These are phyloP conservation scores for Eutrema yunnanense DNA, from an alignment of 345 rosid genomes.

Conservation along the genomic window DNA sequence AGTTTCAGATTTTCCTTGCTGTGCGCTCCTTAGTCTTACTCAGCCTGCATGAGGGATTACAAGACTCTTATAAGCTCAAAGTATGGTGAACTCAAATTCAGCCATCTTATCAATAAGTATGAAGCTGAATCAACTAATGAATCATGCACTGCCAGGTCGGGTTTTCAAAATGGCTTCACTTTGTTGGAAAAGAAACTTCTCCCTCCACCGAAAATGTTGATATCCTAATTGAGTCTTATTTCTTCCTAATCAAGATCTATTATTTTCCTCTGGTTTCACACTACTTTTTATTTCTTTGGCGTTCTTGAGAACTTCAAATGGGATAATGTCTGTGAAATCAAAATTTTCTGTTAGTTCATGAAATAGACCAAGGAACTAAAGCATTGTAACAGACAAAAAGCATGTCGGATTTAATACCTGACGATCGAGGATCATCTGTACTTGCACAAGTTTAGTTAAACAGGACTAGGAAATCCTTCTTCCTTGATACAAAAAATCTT, in stretches of 20 bases:
- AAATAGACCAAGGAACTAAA: neutral
- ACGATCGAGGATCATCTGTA: neutral
- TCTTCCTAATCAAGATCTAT: neutral
- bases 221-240: neutral
- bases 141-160: conserved; percentile 30
- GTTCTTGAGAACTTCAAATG: neutral
- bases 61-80: neutral
- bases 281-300: neutral
- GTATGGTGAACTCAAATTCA: neutral
- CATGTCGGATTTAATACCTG: conserved; percentile 7
- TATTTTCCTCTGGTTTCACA: neutral
- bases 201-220: conserved; percentile 42
- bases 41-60: neutral
- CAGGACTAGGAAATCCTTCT: neutral
- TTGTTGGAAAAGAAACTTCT: conserved; percentile 35
- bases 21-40: neutral
- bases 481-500: neutral
- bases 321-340: neutral
- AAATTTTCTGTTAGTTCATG: neutral
- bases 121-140: neutral
- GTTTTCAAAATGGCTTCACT: conserved; percentile 43
- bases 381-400: neutral
- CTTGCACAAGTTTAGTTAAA: neutral
- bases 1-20: neutral
- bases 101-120: neutral